Percentiles rank a stretch among this genome's conserved stretches.
phyloP scores from a whole-genome alignment of 2,329 filamentous ascomycete genomes.

The Fusarium tjaetaba region DNA sequence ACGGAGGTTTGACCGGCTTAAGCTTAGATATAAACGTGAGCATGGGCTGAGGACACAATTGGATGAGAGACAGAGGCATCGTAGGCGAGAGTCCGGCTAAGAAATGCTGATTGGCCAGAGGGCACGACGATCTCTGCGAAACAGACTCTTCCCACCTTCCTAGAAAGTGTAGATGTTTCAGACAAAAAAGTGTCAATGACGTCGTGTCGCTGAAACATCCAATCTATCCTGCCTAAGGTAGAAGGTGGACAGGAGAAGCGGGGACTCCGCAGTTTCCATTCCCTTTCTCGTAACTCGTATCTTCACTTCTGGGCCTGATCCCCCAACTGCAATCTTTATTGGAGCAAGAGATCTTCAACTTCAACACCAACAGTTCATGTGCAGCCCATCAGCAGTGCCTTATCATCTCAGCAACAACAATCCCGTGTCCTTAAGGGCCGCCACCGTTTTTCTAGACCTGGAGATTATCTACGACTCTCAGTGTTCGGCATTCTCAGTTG shows the following conservation, averaged over 20 bases:
- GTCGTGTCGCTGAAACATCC: neutral
- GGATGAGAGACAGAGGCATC: neutral
- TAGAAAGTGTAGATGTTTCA: neutral
- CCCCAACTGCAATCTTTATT: neutral
- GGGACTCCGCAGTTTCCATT: neutral
- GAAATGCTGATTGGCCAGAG: neutral
- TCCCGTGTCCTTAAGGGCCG: neutral
- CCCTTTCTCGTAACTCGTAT: constrained; percentile 15
- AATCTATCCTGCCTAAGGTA: neutral
- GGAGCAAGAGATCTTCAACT: neutral
- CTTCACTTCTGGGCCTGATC: neutral
- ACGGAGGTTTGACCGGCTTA: constrained; percentile 14
- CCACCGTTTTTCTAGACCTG: neutral
- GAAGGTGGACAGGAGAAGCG: neutral
- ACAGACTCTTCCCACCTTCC: neutral
- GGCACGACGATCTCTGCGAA: neutral
- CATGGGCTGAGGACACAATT: constrained; percentile 25
- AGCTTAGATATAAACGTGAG: constrained; percentile 27
- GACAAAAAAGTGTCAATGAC: neutral
- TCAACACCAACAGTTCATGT: neutral
- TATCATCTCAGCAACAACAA: neutral
- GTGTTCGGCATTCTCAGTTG: neutral
- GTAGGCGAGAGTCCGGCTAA: neutral
- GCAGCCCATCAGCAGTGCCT: neutral
- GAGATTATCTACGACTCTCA: neutral